A percentile compares a stretch with the other conserved stretches of the same genome.
phyloP scores from a whole-genome alignment of 495 filamentous ascomycete species.

The Thozetella sp. region DNA sequence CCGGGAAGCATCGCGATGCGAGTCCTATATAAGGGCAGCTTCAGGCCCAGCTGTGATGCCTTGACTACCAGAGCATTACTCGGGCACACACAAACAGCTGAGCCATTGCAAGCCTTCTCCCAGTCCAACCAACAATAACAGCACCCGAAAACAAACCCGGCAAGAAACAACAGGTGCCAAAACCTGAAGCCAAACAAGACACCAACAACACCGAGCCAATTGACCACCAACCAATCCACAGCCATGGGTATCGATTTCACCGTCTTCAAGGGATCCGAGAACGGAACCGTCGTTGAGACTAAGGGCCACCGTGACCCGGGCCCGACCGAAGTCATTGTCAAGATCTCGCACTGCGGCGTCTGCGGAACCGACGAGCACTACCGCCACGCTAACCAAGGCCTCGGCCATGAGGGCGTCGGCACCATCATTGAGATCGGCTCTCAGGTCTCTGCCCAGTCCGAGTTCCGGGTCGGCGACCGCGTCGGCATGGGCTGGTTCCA shows the following conservation, averaged over 20 bases:
- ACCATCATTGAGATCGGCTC: slow-evolving; percentile 47
- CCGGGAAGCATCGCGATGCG: too few species aligned
- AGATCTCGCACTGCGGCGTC: slow-evolving; percentile 59
- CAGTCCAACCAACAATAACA: too few species aligned
- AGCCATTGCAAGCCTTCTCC: too few species aligned
- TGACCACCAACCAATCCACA: too few species aligned
- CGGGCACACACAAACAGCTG: too few species aligned
- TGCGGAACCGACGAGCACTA: slow-evolving; percentile 56
- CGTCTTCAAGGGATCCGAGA: slow-evolving; percentile 56
- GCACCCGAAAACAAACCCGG: too few species aligned
- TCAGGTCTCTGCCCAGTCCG: slow-evolving; percentile 24
- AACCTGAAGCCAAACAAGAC: neutral
- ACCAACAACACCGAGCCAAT: too few species aligned
- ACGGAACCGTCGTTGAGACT: slow-evolving; percentile 47
- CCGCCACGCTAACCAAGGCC: slow-evolving; percentile 41
- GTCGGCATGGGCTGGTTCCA: slow-evolving; percentile 59
- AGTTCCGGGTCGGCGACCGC: slow-evolving; percentile 52
- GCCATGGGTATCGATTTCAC: slow-evolving; percentile 38
- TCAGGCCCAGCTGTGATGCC: too few species aligned
- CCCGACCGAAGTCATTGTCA: slow-evolving; percentile 53
- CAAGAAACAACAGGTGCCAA: too few species aligned
- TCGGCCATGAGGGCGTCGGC: slow-evolving; percentile 61
- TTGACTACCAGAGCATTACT: too few species aligned
- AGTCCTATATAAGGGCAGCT: too few species aligned
- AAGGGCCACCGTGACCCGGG: slow-evolving; percentile 35